Evolutionary conservation across 345 rosid species (phyloP), one percentile per base, ranked within the genome.

Genomic region (Mallotus nudiflorus): DNA sequence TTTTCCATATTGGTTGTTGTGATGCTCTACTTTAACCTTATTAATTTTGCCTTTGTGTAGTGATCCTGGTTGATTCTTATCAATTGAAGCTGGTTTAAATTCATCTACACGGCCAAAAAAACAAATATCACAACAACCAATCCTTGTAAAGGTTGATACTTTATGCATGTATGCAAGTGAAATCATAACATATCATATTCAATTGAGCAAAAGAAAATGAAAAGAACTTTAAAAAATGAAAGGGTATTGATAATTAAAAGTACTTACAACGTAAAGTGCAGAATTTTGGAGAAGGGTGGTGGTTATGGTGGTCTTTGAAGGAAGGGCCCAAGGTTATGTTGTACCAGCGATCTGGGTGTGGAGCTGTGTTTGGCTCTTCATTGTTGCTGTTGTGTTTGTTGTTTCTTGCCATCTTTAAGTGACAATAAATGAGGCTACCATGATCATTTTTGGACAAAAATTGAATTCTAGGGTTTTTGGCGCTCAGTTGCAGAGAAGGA

Each of bases 71-170:
- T 67, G 68, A 54, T 60, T 74, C 40, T 67, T 74, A 62, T 74
- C 77, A 51, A 74, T 62, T 20, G 77, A 74, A 37, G 77, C 77
- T 54, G 77, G 77, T 62, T 68, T 74, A 62, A 62, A 74, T 29
- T 62, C 73, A 74, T 74, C 77, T 74, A 37, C 16, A 40, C 0
- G n/a, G 5, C 11, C 4, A 42, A 6, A 27, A 6, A 29, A 46
- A 33, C 8, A 15, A 37, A 46, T 29, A 22, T 28, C 51, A 51
- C 20, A 48, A 5, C 37, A 33, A 33, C 46, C 37, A 33, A 33
- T 33, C 4, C 37, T 33, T 33, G 37, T 33, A 33, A 33, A 33
- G 37, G 37, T 33, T 33, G 37, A 33, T 33, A 6, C 37, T 33
- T 33, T 33, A 33, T 33, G 6, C 3, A 3, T 33, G 37, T 33